Base-by-base conservation (phyloP, 2,329 filamentous ascomycete species). In the Cladosporium sphaerospermum region DNA sequence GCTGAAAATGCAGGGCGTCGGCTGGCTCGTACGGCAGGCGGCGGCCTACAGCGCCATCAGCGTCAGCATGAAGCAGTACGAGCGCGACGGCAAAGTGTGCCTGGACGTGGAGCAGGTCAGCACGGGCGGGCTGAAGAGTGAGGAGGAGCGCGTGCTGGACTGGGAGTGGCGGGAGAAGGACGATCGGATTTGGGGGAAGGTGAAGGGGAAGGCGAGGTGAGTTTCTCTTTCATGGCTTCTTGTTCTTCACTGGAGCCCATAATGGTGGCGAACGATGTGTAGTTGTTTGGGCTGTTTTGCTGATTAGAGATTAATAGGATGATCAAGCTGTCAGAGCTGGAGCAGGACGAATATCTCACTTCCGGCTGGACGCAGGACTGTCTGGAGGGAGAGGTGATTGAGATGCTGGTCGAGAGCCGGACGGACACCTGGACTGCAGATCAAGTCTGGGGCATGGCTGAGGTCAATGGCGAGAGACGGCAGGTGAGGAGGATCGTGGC, bases 171-270 rank as follows among this genome's bases (percentile, higher is more conserved):
- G 85, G 61, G 78, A 81, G 57, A 88, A 91, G 74, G 74, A 73
- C 19, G 89, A 96, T 75, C 84, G 83, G 76, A 80, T 95, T 60
- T 96, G 95, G 68, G 90, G 90, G 54, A 73, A 72, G 52, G 78
- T 93, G 57, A 74, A 75, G 48, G 88, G 86, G 54, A 77, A 76
- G 56, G 71, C 74, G 43, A 83, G 78, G 66, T 55, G 37, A 52
- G 55, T 55, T 55, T 50, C 41, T 39, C 62, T 33, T 48, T 48
- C 9, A 13, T 46, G 8, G 7, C 3, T 43, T 23, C 10, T 2
- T 36, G 36, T 36, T 42, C 42, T 2, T 28, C 9, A 8, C n/a
- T 32, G 13, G 9, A 9, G 34, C 8, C 23, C 4, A 28, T 7
- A 3, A 28, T 7, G 23, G 34, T 39, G 36, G 36, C 36, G 36